Evolutionary conservation across 2,329 filamentous ascomycete genomes (phyloP).

Genomic region (Eutypella sp.): DNA sequence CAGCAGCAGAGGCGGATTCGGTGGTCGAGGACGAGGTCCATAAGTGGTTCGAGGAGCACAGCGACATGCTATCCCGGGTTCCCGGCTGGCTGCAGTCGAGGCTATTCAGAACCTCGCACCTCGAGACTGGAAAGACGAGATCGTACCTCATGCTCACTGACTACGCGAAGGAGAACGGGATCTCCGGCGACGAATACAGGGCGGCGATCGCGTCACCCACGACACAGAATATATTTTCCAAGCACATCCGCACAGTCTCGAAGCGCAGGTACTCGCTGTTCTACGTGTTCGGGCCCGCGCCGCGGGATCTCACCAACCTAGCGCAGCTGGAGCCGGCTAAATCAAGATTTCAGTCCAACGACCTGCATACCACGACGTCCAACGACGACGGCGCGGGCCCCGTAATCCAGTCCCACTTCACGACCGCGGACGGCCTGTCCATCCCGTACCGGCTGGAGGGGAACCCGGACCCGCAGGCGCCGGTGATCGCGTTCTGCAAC

Average conservation of each 20-base stretch:
- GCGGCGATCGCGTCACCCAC: constrained; percentile 60
- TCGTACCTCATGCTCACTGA: constrained; percentile 69
- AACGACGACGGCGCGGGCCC: constrained; percentile 45
- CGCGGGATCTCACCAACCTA: constrained; percentile 61
- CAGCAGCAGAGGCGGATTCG: constrained; percentile 30
- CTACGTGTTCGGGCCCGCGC: constrained; percentile 73
- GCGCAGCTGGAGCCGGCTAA: constrained; percentile 40
- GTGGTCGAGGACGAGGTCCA: constrained; percentile 49
- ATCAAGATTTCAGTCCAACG: constrained; percentile 48
- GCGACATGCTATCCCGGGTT: constrained; percentile 64
- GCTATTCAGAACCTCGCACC: constrained; percentile 60
- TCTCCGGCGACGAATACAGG: constrained; percentile 59
- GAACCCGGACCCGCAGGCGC: constrained; percentile 58
- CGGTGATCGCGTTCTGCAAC: constrained; percentile 71
- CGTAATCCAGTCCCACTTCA: constrained; percentile 62
- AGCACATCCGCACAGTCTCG: constrained; percentile 52
- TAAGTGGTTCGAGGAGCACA: constrained; percentile 71
- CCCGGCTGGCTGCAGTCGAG: constrained; percentile 76
- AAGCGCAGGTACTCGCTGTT: constrained; percentile 65
- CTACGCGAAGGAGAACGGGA: constrained; percentile 61
- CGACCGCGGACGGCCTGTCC: constrained; percentile 60
- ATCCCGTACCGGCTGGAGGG: constrained; percentile 76
- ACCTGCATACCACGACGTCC: constrained; percentile 51
- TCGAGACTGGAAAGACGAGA: constrained; percentile 46
- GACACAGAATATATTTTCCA: constrained; percentile 52